Conservation (phyloP, 495 filamentous ascomycete genomes). For the Lophiostoma macrostomum region DNA sequence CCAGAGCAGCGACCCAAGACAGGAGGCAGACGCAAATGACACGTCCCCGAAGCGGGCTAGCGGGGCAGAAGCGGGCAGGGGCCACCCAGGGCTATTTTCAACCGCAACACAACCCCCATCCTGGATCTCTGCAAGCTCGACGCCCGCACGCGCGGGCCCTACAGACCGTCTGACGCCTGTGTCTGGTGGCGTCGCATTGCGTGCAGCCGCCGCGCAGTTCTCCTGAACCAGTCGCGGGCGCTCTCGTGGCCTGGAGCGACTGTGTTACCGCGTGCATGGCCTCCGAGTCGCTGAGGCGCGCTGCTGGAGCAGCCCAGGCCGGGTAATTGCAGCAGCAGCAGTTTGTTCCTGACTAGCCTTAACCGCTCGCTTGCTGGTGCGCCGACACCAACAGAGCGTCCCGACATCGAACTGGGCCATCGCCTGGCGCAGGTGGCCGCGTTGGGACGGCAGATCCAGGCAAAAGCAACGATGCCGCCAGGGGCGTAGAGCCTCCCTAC, state of each 20-base stretch:
- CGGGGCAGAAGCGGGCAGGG: too few relatives aligned
- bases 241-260: neutral
- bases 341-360: slow-evolving; percentile 18
- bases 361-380: slow-evolving; percentile 9
- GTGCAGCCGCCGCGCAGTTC: slow-evolving; percentile 3
- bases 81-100: too few relatives aligned
- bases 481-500: neutral
- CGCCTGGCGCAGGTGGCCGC: neutral
- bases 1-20: slow-evolving; percentile 11
- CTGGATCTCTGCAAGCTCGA: too few relatives aligned
- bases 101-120: too few relatives aligned
- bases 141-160: slow-evolving; percentile 14
- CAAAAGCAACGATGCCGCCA: neutral
- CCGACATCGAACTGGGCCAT: neutral
- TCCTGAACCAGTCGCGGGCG: neutral
- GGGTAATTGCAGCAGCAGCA: slow-evolving; percentile 28
- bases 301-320: neutral
- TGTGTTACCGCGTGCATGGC: neutral
- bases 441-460: neutral
- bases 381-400: neutral
- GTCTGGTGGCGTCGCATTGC: slow-evolving; percentile 14
- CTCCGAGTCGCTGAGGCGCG: neutral
- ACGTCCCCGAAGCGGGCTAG: slow-evolving; percentile 6
- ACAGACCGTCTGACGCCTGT: slow-evolving; percentile 14
- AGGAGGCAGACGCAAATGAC: slow-evolving; percentile 26